Base-by-base conservation (phyloP, 2,329 filamentous ascomycete genomes). In the Rutstroemia sp. region DNA sequence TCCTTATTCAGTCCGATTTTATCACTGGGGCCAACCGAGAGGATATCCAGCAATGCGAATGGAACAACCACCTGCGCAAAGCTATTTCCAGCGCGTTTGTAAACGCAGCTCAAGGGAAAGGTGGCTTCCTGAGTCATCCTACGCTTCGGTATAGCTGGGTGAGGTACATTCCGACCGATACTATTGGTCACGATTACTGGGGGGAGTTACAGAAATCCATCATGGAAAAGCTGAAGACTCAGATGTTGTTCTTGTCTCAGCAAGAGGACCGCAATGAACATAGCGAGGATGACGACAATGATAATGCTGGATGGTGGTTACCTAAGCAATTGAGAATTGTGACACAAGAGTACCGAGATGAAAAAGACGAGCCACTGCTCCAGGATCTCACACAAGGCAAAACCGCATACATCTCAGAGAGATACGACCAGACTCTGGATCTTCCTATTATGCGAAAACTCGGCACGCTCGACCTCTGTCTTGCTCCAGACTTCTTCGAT, bases 1-100 rank as follows among this genome's bases (percentile, higher is more conserved):
- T 80, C 45, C 61, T 79, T 1, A 75, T 80, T 10, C 76, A 80
- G 8, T 69, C 74, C 6, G 76, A 80, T 58, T 80, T 79, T 54
- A 74, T 75, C 41, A 78, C 73, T 0, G 63, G 72, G 16, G 76
- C 74, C 3, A 76, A 67, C 58, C 68, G 77, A 0, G 67, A 79
- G 58, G 73, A 75, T 48, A 63, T 67, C n/a, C 10, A 12, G 5
- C 66, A 64, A 2, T 76, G 75, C 0, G 48, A 34, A 1, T 61
- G 76, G 16, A 80, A 80, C 54, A 17, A 51, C 2, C 58, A 34
- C 0, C 68, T 79, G 0, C 57, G 71, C 0, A 51, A 64, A 4
- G 66, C 64, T 3, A 68, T 79, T 10, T 70, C 72, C 0, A 61
- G 68, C 0, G 68, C 69, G 0, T 77, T 79, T 56, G 51, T 72